Percentiles rank a stretch among this genome's conserved stretches.
Evolutionary conservation across 768 basidiomycete species (phyloP).

Genomic region (Baorangia bicolor): DNA sequence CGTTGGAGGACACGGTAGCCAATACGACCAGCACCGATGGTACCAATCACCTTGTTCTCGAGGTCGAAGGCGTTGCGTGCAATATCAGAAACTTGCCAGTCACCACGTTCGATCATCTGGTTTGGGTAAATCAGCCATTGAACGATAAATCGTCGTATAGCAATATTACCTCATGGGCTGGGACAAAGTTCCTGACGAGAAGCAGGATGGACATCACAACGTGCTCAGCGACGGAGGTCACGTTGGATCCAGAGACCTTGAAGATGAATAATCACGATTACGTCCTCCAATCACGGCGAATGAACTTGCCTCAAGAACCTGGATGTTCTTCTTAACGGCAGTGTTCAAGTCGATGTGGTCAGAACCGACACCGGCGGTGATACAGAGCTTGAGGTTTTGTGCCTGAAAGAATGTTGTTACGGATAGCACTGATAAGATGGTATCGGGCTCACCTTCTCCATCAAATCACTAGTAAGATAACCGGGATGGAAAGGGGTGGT

Average conservation of each 20-base stretch:
- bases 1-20: constrained; percentile 87
- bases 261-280: background rate
- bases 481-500: constrained; percentile 85
- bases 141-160: background rate
- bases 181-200: constrained; percentile 85
- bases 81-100: constrained; percentile 82
- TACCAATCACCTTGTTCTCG: constrained; percentile 87
- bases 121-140: background rate
- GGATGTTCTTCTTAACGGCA: constrained; percentile 74
- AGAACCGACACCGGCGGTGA: constrained; percentile 87
- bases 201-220: constrained; percentile 87
- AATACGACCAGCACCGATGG: constrained; percentile 79
- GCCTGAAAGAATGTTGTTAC: constrained; percentile 43
- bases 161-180: constrained; percentile 66
- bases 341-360: constrained; percentile 90
- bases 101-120: constrained; percentile 76
- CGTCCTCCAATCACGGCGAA: background rate
- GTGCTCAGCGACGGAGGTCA: constrained; percentile 87
- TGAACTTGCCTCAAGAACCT: constrained; percentile 58
- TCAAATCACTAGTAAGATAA: constrained; percentile 69
- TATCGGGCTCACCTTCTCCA: constrained; percentile 50
- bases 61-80: constrained; percentile 84
- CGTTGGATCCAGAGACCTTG: constrained; percentile 82
- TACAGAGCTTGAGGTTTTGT: constrained; percentile 82
- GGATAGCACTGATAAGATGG: background rate